A percentile compares a stretch with the other conserved stretches of the same genome.
phyloP scores from a whole-genome alignment of 768 basidiomycete genomes.

The Tubosaeta sp. region DNA sequence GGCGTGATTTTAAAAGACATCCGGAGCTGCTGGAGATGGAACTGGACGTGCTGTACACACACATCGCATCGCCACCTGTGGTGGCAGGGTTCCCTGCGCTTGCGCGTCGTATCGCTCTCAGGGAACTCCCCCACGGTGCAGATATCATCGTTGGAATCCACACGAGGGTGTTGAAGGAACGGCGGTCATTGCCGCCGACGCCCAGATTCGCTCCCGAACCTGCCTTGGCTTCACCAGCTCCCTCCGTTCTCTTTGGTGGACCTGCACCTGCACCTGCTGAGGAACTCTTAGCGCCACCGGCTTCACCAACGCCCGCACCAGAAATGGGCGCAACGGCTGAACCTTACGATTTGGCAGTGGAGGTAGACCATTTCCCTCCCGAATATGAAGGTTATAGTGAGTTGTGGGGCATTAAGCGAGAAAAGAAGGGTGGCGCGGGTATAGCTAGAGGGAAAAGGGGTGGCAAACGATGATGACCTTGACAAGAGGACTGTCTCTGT shows the following conservation, averaged over 20 bases:
- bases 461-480: not conserved
- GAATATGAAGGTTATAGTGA: no score
- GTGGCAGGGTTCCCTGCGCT: slow-evolving; percentile 11
- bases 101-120: slow-evolving; percentile 12
- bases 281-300: not conserved
- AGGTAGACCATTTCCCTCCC: no score
- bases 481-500: not conserved
- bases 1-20: slow-evolving; percentile 5
- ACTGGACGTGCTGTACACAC: slow-evolving; percentile 17
- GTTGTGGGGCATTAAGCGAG: no score
- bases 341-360: no score
- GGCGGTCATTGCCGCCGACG: not conserved
- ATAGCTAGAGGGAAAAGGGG: no score
- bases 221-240: no score
- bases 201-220: not conserved
- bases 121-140: slow-evolving; percentile 19
- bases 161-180: slow-evolving; percentile 10
- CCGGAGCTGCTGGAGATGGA: slow-evolving; percentile 19
- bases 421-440: no score
- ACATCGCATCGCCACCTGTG: slow-evolving; percentile 13
- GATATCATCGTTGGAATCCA: slow-evolving; percentile 22
- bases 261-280: not conserved
- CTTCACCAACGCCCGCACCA: no score
- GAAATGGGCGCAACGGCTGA: not conserved
- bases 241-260: not conserved